These are phyloP conservation scores for Kodamaea kaohsiungensis DNA, from an alignment of 805 yeast genomes.

Conservation along the genomic window DNA sequence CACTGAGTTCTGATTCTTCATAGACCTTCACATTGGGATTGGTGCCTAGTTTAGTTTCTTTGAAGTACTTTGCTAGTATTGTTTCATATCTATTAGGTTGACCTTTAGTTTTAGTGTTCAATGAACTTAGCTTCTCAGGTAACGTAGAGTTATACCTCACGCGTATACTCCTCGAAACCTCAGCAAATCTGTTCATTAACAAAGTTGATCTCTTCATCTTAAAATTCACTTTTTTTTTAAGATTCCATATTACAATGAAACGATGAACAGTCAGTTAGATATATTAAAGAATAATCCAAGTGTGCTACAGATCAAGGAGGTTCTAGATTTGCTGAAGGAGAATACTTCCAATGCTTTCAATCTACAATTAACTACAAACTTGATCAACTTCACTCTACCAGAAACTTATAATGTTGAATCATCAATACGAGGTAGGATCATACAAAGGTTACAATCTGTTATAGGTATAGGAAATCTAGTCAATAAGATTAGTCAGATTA, in stretches of 20 bases:
- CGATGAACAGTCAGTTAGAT: constrained; percentile 10
- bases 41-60: neutral
- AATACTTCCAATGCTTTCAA: neutral
- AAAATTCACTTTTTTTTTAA: neutral
- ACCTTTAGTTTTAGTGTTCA: neutral
- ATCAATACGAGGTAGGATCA: constrained; percentile 12
- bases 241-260: neutral
- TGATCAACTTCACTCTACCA: constrained; percentile 36
- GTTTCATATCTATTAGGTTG: constrained; percentile 1
- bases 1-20: neutral
- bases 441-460: constrained; percentile 21
- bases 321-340: neutral
- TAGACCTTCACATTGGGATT: neutral
- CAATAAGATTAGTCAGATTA: constrained; percentile 14
- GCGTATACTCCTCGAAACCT: neutral
- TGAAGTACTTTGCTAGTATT: constrained; percentile 5
- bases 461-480: constrained; percentile 36
- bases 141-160: neutral
- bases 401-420: constrained; percentile 25
- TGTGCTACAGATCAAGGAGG: constrained; percentile 11
- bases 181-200: neutral
- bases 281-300: constrained; percentile 14
- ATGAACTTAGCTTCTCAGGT: neutral
- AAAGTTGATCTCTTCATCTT: neutral
- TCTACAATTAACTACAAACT: constrained; percentile 19